phyloP scores from a whole-genome alignment of 352 stramenopile genomes.

The Achlya hypogyna region DNA sequence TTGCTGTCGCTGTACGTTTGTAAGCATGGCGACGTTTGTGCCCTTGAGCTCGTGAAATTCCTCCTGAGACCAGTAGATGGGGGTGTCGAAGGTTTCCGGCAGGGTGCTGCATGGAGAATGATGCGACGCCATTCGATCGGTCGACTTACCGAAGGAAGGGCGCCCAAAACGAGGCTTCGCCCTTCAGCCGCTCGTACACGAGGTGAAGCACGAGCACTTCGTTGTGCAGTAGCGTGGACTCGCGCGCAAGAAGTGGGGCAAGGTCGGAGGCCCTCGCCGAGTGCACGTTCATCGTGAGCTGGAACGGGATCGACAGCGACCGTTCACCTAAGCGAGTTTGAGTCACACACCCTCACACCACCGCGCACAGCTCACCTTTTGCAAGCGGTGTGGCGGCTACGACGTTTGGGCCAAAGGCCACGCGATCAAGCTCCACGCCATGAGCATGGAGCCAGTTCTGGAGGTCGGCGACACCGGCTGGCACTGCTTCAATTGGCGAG shows the following conservation, averaged over 20 bases:
- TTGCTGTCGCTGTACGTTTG: slow-evolving; percentile 52
- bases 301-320: slow-evolving; percentile 40
- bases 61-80: slow-evolving; percentile 44
- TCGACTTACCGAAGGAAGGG: slow-evolving; percentile 36
- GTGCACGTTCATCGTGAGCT: slow-evolving; percentile 41
- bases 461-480: background rate
- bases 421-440: background rate
- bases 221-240: slow-evolving; percentile 33
- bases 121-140: background rate
- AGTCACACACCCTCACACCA: background rate
- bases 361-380: background rate
- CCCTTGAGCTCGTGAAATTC: slow-evolving; percentile 39
- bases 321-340: slow-evolving; percentile 20
- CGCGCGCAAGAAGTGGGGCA: slow-evolving; percentile 28
- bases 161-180: slow-evolving; percentile 33
- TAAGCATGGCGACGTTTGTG: slow-evolving; percentile 47
- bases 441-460: background rate
- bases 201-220: slow-evolving; percentile 49
- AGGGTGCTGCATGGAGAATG: slow-evolving; percentile 16
- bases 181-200: slow-evolving; percentile 48
- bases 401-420: background rate
- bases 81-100: slow-evolving; percentile 42
- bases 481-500: background rate
- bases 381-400: background rate
- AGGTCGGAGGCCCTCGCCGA: slow-evolving; percentile 37